These are phyloP conservation scores for Ananas comosus DNA, from an alignment of 176 grass and related monocot species.

Conservation along the genomic window DNA sequence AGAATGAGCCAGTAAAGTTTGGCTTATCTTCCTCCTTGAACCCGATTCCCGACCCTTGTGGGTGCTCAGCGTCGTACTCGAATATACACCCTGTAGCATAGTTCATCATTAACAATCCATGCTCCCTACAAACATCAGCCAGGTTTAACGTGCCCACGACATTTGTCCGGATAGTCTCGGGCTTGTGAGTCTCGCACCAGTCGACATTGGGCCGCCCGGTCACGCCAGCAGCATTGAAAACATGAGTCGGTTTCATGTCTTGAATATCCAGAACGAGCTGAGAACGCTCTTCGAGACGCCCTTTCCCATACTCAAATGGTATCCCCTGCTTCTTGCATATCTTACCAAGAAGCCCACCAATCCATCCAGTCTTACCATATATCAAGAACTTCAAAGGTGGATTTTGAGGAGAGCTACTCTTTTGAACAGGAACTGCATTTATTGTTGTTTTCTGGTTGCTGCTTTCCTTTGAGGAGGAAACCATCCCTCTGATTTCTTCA, in stretches of 20 bases:
- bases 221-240: constrained; percentile 72
- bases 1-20: constrained; percentile 54
- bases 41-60: constrained; percentile 48
- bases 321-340: constrained; percentile 58
- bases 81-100: constrained; percentile 76
- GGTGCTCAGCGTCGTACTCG: constrained; percentile 48
- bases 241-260: constrained; percentile 66
- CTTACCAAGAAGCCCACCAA: constrained; percentile 56
- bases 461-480: constrained; percentile 20
- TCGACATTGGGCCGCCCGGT: constrained; percentile 74
- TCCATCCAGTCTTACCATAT: constrained; percentile 70
- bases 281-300: constrained; percentile 50
- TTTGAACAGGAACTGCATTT: constrained; percentile 3
- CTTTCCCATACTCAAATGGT: constrained; percentile 58
- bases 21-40: constrained; percentile 21
- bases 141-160: constrained; percentile 63
- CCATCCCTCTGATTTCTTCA: constrained; percentile 35
- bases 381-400: constrained; percentile 55
- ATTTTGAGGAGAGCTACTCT: constrained; percentile 23
- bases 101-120: constrained; percentile 60
- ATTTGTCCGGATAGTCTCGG: constrained; percentile 66
- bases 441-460: constrained; percentile 17
- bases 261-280: constrained; percentile 42
- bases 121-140: constrained; percentile 53
- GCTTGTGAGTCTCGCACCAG: constrained; percentile 72